Percentiles rank a stretch among this genome's conserved stretches.
phyloP scores from a whole-genome alignment of 306 rosid genomes.

The Coriaria nepalensis region DNA sequence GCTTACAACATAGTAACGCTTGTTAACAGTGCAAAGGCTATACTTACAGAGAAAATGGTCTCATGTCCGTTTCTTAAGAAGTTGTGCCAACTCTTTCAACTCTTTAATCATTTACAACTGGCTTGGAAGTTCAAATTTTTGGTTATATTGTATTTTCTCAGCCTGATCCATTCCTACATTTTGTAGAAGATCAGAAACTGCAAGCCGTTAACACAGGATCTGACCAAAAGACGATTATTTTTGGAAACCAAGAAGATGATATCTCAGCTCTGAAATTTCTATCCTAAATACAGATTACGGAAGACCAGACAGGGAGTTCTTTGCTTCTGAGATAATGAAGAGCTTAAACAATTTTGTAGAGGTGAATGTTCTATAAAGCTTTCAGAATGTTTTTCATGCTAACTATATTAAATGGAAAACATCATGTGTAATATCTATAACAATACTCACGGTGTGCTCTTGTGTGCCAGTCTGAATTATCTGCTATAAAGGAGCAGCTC shows the following conservation, averaged over 20 bases:
- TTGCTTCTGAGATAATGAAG: slow-evolving; percentile 49
- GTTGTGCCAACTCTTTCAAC: slow-evolving; percentile 10
- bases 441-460: background rate
- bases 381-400: background rate
- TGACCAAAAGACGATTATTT: slow-evolving; percentile 20
- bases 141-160: slow-evolving; percentile 17
- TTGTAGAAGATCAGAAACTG: slow-evolving; percentile 62
- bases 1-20: slow-evolving; percentile 53
- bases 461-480: slow-evolving; percentile 41
- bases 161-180: slow-evolving; percentile 71
- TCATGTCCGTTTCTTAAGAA: slow-evolving; percentile 10
- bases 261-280: slow-evolving; percentile 38
- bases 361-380: slow-evolving; percentile 22
- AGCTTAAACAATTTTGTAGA: slow-evolving; percentile 47
- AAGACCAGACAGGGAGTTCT: slow-evolving; percentile 38
- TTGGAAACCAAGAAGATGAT: slow-evolving; percentile 78
- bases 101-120: slow-evolving; percentile 2
- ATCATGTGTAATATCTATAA: background rate
- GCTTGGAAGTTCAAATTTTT: slow-evolving; percentile 4
- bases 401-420: background rate
- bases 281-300: slow-evolving; percentile 26
- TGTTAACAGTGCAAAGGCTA: slow-evolving; percentile 33
- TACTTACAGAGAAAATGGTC: slow-evolving; percentile 45
- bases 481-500: slow-evolving; percentile 46
- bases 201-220: slow-evolving; percentile 34